These are phyloP conservation scores for Aspergillus aculeatinus DNA, from an alignment of 2,329 filamentous ascomycete genomes.

Conservation along the genomic window DNA sequence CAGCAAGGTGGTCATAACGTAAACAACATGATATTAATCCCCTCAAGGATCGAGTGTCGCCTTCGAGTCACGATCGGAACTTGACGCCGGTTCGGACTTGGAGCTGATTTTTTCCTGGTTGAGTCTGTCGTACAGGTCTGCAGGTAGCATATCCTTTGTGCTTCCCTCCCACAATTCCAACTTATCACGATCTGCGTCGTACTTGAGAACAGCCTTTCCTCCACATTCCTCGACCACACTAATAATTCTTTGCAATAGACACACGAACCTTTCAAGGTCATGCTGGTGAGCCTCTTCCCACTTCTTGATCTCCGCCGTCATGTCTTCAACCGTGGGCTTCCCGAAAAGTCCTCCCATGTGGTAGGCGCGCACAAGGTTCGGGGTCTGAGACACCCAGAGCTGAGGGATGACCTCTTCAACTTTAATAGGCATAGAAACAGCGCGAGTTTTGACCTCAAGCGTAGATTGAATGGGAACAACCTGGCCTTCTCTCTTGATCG, in stretches of 20 bases:
- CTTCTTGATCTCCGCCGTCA: constrained; percentile 27
- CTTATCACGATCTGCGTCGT: constrained; percentile 23
- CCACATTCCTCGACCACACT: constrained; percentile 26
- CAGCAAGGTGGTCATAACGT: no score
- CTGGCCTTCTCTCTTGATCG: constrained; percentile 33
- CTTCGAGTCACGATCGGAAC: no score
- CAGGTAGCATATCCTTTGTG: constrained; percentile 27
- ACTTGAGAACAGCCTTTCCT: constrained; percentile 26
- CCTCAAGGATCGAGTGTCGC: no score
- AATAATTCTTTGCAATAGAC: constrained; percentile 35
- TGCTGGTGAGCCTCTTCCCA: constrained; percentile 40
- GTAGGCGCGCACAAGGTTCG: constrained; percentile 49
- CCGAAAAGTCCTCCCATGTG: constrained; percentile 41
- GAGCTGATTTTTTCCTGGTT: neutral
- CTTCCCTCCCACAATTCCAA: constrained; percentile 26
- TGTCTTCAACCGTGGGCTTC: constrained; percentile 37
- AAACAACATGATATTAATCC: no score
- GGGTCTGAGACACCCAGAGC: constrained; percentile 50
- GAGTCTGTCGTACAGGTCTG: constrained; percentile 33
- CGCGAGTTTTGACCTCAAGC: constrained; percentile 50
- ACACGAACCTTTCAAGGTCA: constrained; percentile 32
- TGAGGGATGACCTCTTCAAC: constrained; percentile 41
- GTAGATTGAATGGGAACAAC: constrained; percentile 37
- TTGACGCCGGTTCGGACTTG: no score
- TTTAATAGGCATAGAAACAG: constrained; percentile 32